Evolutionary conservation across 345 rosid genomes (phyloP), one percentile per base, ranked within the genome.

Genomic region (Camelina laxa): DNA sequence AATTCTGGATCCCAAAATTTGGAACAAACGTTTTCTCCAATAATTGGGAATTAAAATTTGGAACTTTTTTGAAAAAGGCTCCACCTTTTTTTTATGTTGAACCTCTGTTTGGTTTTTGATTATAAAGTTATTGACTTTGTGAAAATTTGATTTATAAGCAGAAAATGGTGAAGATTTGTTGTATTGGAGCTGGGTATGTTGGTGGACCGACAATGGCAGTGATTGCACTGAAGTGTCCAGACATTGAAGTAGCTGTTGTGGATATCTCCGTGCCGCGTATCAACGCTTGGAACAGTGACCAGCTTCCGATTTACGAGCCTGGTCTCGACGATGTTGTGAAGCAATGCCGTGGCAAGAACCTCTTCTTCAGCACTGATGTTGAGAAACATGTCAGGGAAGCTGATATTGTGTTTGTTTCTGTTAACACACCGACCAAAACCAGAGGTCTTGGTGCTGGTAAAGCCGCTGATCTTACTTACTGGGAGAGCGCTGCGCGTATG

Each of bases 401-500:
- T 13, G 95, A 89, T 69, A 91, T 91, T 22, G 81, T 89, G 51
- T 91, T 87, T 69, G 93, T 91, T 5, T 89, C 93, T 0, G 97
- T 91, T 6, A 89, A 91, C 75, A 91, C 97, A 27, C 97, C 97
- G 0, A 91, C 96, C 2, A 91, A 91, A 71, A 87, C 93, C 35
- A 84, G 73, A 57, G 96, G 97, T 47, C 89, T 89, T 41, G 97
- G 97, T 7, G 96, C 93, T 56, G 97, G 97, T 9, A 89, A 89
- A 73, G 96, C 97, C 3, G 96, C 96, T 0, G 96, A 91, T 75
- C 85, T 91, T 41, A 87, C 96, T 0, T 89, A 91, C 55, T 91
- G 97, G 97, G 93, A 91, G 73, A 91, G 95, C 57, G 97, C 96
- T 0, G 97, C 97, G 1, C 79, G 97, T 30, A 88, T 88, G 89